These are phyloP conservation scores for Trametes gibbosa DNA, from an alignment of 768 basidiomycete genomes.

Conservation along the genomic window DNA sequence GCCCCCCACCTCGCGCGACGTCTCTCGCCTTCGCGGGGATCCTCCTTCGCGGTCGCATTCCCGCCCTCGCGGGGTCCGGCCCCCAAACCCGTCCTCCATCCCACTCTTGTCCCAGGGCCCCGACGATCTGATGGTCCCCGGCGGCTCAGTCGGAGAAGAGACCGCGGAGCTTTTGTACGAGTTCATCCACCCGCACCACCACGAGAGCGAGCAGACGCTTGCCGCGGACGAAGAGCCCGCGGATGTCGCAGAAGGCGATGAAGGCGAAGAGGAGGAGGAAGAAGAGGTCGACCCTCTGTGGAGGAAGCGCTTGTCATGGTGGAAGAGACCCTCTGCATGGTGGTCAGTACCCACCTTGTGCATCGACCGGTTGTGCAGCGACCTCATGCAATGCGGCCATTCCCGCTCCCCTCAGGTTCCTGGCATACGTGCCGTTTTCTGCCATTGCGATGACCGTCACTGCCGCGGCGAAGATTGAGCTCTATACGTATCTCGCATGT, in stretches of 20 bases:
- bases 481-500: conserved; percentile 75
- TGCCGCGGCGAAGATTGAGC: conserved; percentile 67
- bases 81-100: conserved; percentile 25
- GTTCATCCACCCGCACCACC: conserved; percentile 39
- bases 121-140: conserved; percentile 42
- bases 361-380: neutral
- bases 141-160: conserved; percentile 49
- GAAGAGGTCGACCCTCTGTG: conserved; percentile 20
- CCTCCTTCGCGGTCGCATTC: conserved; percentile 5
- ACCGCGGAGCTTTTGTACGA: conserved; percentile 46
- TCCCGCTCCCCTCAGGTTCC: conserved; percentile 44
- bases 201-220: conserved; percentile 36
- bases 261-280: conserved; percentile 24
- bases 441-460: conserved; percentile 55
- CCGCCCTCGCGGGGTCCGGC: conserved; percentile 20
- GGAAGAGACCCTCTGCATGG: conserved; percentile 68
- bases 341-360: conserved; percentile 48
- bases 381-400: neutral
- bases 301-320: conserved; percentile 56
- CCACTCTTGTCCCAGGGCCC: conserved; percentile 25
- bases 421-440: conserved; percentile 51
- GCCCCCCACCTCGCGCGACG: conserved; percentile 12
- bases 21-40: conserved; percentile 9
- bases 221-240: conserved; percentile 18
- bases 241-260: conserved; percentile 5